Conservation (phyloP, 148 eudicot species). For the Hydrangea macrophylla region DNA sequence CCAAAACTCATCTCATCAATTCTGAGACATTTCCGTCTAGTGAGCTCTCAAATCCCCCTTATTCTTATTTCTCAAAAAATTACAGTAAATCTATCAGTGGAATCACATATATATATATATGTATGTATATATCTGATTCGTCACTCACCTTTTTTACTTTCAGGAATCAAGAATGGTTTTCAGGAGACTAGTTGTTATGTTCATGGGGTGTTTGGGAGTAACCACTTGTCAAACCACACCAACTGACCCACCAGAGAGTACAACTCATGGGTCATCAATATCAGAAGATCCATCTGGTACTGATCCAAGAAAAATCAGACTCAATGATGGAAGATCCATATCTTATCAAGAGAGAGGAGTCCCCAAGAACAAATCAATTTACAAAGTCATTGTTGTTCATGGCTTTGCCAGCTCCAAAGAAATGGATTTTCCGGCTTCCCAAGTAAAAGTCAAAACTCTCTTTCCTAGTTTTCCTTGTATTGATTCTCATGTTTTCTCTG, state of each 20-base stretch:
- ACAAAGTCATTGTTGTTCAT: conserved; percentile 53
- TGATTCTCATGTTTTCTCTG: background rate
- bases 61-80: background rate
- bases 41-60: background rate
- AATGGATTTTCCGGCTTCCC: conserved; percentile 45
- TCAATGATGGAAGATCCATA: conserved; percentile 56
- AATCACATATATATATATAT: background rate
- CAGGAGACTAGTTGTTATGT: background rate
- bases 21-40: background rate
- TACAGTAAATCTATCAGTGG: too few relatives aligned
- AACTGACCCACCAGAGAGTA: background rate
- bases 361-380: conserved; percentile 32
- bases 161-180: conserved; percentile 9
- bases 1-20: background rate
- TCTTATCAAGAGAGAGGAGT: conserved; percentile 59
- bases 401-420: conserved; percentile 64
- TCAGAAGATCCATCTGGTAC: conserved; percentile 24
- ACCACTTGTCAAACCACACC: background rate
- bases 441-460: conserved; percentile 26
- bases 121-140: background rate
- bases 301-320: conserved; percentile 33
- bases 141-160: background rate
- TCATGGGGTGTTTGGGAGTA: conserved; percentile 15
- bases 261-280: conserved; percentile 7
- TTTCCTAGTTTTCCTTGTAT: background rate